These are phyloP conservation scores for Saccharomyces uvarum DNA, from an alignment of 1,139 yeast species.

Conservation along the genomic window DNA sequence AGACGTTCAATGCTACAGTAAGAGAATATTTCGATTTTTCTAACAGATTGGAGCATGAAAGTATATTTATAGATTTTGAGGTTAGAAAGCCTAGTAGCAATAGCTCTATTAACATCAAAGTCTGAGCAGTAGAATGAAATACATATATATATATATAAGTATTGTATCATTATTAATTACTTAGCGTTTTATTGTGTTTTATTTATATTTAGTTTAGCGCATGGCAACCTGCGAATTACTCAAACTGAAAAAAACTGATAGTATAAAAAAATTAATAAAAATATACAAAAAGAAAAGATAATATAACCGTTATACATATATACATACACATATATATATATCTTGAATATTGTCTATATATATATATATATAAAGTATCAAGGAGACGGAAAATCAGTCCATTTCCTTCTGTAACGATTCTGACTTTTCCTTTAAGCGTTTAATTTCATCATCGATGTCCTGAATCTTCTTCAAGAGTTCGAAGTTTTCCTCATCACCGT, in stretches of 20 bases:
- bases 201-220: not conserved
- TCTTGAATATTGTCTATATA: constrained; percentile 2
- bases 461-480: constrained; percentile 48
- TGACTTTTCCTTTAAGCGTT: constrained; percentile 65
- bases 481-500: constrained; percentile 37
- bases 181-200: not conserved
- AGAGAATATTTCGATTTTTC: constrained; percentile 21
- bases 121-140: not conserved
- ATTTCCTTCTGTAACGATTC: constrained; percentile 52
- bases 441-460: constrained; percentile 56
- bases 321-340: not conserved
- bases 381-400: constrained; percentile 3
- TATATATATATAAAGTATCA: not conserved
- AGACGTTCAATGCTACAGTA: constrained; percentile 17
- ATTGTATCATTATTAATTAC: not conserved
- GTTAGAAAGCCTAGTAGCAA: constrained; percentile 4
- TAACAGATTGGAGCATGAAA: constrained; percentile 15
- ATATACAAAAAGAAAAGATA: not conserved
- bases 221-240: no score
- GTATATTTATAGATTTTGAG: constrained; percentile 24
- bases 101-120: not conserved
- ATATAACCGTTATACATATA: not conserved
- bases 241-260: no score
- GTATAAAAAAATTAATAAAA: not conserved
- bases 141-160: not conserved